phyloP scores from a whole-genome alignment of 2,329 filamentous ascomycete genomes.

The Emmonsiellopsis sp. region DNA sequence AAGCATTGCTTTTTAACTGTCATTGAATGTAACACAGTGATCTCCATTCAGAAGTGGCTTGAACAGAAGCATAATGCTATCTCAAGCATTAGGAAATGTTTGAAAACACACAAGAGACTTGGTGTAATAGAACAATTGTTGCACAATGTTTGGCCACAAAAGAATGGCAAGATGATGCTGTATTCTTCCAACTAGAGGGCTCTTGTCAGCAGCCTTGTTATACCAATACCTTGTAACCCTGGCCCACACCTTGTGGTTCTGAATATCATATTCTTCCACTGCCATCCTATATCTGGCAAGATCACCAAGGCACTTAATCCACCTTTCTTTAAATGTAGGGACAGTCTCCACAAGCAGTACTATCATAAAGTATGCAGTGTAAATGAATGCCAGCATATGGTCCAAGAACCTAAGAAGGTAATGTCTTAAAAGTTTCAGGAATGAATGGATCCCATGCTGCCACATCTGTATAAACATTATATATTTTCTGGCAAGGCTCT shows the following conservation, averaged over 20 bases:
- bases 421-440: slow-evolving; percentile 67
- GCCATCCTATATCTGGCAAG: slow-evolving; percentile 82
- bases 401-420: slow-evolving; percentile 68
- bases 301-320: slow-evolving; percentile 90
- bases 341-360: slow-evolving; percentile 79
- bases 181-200: slow-evolving; percentile 65
- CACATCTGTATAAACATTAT: slow-evolving; percentile 90
- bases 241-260: slow-evolving; percentile 73
- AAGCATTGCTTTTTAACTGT: slow-evolving; percentile 43
- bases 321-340: slow-evolving; percentile 71
- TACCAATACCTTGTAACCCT: slow-evolving; percentile 78
- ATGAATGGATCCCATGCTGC: slow-evolving; percentile 80
- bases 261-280: slow-evolving; percentile 72
- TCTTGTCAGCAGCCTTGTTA: slow-evolving; percentile 66
- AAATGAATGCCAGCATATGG: slow-evolving; percentile 87
- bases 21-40: slow-evolving; percentile 17
- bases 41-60: slow-evolving; percentile 39
- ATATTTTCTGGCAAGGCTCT: slow-evolving; percentile 61
- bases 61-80: slow-evolving; percentile 49
- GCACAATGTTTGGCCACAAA: slow-evolving; percentile 48
- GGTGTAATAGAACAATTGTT: slow-evolving; percentile 52
- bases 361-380: slow-evolving; percentile 88
- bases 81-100: slow-evolving; percentile 47
- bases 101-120: slow-evolving; percentile 48
- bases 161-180: slow-evolving; percentile 78